A percentile compares a stretch with the other conserved stretches of the same genome.
Evolutionary conservation across 129 eudicot species (phyloP).

Genomic region (Centella asiatica): DNA sequence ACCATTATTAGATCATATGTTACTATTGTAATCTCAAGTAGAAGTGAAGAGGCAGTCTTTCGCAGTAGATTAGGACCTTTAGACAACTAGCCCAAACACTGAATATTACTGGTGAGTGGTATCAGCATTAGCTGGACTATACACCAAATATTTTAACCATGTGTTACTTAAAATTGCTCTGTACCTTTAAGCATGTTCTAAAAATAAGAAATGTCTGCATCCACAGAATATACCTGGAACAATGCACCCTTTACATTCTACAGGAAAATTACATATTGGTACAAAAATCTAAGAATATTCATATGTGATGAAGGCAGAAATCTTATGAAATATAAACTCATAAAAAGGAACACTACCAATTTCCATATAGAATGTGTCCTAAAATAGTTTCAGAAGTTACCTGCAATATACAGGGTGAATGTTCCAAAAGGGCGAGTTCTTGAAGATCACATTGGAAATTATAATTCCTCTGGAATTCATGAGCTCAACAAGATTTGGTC

Average conservation of each 20-base stretch:
- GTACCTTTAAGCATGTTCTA: background rate
- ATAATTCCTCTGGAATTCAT: slow-evolving; percentile 71
- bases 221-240: background rate
- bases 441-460: slow-evolving; percentile 78
- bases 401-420: slow-evolving; percentile 98
- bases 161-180: background rate
- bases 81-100: background rate
- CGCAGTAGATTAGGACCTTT: background rate
- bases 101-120: background rate
- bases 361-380: background rate
- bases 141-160: background rate
- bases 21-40: background rate
- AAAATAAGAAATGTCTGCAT: background rate
- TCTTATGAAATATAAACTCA: no score
- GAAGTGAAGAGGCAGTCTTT: background rate
- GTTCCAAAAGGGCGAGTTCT: slow-evolving; percentile 98
- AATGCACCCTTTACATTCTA: background rate
- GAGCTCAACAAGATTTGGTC: slow-evolving; percentile 91
- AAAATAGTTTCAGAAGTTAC: slow-evolving; percentile 29
- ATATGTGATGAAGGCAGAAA: background rate
- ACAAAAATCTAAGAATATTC: background rate
- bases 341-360: background rate
- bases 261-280: background rate
- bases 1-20: background rate
- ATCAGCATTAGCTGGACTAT: background rate